Base-by-base conservation (phyloP, 2,329 filamentous ascomycete species). In the Chrysoporthe austroafricana region DNA sequence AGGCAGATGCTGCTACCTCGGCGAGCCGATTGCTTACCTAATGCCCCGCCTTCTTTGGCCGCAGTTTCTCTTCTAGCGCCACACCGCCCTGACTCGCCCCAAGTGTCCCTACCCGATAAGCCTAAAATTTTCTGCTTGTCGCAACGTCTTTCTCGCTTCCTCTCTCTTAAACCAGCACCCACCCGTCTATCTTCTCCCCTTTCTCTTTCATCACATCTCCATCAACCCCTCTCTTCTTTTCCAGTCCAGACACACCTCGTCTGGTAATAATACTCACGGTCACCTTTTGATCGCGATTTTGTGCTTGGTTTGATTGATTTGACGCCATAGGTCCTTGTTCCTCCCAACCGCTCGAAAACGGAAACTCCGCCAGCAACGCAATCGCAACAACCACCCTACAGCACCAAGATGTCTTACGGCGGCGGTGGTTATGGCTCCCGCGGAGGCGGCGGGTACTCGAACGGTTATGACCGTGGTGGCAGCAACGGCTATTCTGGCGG, bases 361-460 rank as follows among this genome's bases (percentile, higher is more conserved):
- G 36, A 68, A 57, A 56, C n/a, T 36, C 48, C 34, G 26, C n/a
- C 43, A 48, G n/a, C 58, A 52, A 59, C 44, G 26, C 36, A 54
- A 61, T 60, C 21, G n/a, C 52, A 52, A 62, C 62, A 61, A 60
- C 62, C 59, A 42, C 62, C 58, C 58, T 54, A 43, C 39, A 66
- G 48, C 63, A 67, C 46, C 63, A 80, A 73, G 67, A 84, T 85
- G 83, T 85, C 83, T 74, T 83, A 82, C 77, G 73, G 77, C 65
- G 75, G 77, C 71, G 76, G 80, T 70, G 76, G 79, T 72, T 79
- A 83, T 70, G 73, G 77, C 73, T 77, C 76, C 68, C 77, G 78
- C 73, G 80, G 82, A 70, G 81, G 82, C 75, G 83, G 82, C 74
- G 82, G 83, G 70, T 81, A 85, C 74, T 84, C 84, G 67, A 81